Percentiles rank a stretch among this genome's conserved stretches.
phyloP scores from a whole-genome alignment of 2,329 filamentous ascomycete species.

The Sphaceloma murrayae region DNA sequence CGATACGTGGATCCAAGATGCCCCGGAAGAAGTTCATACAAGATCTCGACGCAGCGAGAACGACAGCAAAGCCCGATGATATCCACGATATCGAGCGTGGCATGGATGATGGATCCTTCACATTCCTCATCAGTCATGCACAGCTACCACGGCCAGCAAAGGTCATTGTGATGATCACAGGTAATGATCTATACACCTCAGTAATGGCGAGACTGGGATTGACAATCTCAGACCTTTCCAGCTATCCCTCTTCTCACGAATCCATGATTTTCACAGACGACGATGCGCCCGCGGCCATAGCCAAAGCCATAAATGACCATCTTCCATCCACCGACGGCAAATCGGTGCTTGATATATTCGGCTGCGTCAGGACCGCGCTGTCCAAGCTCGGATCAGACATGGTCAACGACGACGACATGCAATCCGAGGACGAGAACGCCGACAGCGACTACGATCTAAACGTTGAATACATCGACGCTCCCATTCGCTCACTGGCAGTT shows the following conservation, averaged over 20 bases:
- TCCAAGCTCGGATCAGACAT: slow-evolving; percentile 26
- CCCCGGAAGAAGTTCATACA: slow-evolving; percentile 54
- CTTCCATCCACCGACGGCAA: slow-evolving; percentile 39
- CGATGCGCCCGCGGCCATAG: slow-evolving; percentile 35
- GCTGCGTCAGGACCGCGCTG: slow-evolving; percentile 36
- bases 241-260: slow-evolving; percentile 50
- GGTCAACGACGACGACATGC: slow-evolving; percentile 29
- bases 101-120: slow-evolving; percentile 63
- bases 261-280: slow-evolving; percentile 49
- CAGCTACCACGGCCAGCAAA: slow-evolving; percentile 9
- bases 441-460: slow-evolving; percentile 24
- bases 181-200: slow-evolving; percentile 7
- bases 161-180: slow-evolving; percentile 15
- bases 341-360: slow-evolving; percentile 42
- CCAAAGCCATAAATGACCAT: slow-evolving; percentile 34
- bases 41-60: slow-evolving; percentile 42
- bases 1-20: slow-evolving; percentile 40
- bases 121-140: slow-evolving; percentile 46
- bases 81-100: slow-evolving; percentile 51
- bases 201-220: not conserved
- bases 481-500: slow-evolving; percentile 22
- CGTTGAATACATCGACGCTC: slow-evolving; percentile 4
- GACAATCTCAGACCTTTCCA: slow-evolving; percentile 42
- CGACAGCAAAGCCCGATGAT: slow-evolving; percentile 26
- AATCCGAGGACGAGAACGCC: slow-evolving; percentile 29